Base-by-base conservation (phyloP, 306 rosid species). In the Trifolium subterraneum region DNA sequence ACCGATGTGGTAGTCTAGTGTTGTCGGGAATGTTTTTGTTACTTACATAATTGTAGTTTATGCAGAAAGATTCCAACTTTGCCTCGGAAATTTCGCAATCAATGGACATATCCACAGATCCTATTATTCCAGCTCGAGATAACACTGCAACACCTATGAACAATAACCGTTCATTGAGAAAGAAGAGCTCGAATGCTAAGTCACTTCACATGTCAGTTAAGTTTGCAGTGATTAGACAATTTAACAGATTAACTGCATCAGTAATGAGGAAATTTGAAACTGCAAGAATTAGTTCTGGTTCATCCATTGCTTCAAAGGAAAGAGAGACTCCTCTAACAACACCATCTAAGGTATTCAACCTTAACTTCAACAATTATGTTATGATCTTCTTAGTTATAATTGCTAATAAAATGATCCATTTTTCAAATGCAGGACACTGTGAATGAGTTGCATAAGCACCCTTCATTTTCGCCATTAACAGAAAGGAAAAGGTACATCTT, bases 261-360 rank as follows among this genome's bases (percentile, higher is more conserved):
- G 86, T 89, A 38, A 86, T 92, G 64, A 84, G 87, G 80, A 92
- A 85, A 82, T 84, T 89, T 64, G 97, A 88, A 51, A 82, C 72
- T 54, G 75, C 96, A 19, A 86, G 89, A 88, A 74, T 50, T 70
- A 86, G 83, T 39, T 56, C 75, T 36, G 78, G 76, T 82, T 77
- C 88, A 76, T 84, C 85, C 42, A 84, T 78, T 81, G 82, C 72
- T 67, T 78, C 84, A 65, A 88, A 84, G 78, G 96, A 89, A 41
- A 81, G 83, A 55, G 29, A 39, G 15, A 87, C 85, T 81, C 91
- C 92, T 70, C 36, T 35, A 16, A 86, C 78, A 80, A 87, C 90
- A 36, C 91, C 93, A 76, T 72, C 73, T 18, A 88, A 87, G 81
- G 96, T 89, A 72, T 76, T 75, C 33, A n/a, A 18, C 4, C 67